These are phyloP conservation scores for Fistulinella cinereoalba DNA, from an alignment of 1,284 basidiomycete species.

Conservation along the genomic window DNA sequence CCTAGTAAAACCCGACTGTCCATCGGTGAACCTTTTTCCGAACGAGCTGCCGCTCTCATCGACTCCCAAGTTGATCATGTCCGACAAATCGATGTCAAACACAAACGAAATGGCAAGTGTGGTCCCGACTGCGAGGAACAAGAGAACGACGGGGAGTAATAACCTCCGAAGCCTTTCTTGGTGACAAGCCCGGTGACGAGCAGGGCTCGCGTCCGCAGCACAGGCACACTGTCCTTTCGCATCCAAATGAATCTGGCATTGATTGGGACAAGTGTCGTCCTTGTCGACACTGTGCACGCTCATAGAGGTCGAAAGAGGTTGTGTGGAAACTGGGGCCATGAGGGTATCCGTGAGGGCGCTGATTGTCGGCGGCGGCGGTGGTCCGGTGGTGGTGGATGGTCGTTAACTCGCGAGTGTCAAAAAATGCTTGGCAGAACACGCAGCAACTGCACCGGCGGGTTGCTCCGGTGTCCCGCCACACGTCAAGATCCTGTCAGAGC, in stretches of 20 bases:
- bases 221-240: constrained; percentile 23
- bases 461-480: too few species aligned
- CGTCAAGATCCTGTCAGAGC: too few species aligned
- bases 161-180: constrained; percentile 35
- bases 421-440: neutral
- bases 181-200: constrained; percentile 37
- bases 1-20: constrained; percentile 36
- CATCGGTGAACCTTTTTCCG: constrained; percentile 29
- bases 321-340: constrained; percentile 27
- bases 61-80: constrained; percentile 19
- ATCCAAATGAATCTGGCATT: constrained; percentile 27
- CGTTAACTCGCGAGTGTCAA: neutral
- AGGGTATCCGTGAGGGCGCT: constrained; percentile 13
- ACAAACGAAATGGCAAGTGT: constrained; percentile 36
- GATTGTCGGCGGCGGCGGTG: constrained; percentile 4
- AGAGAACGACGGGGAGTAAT: constrained; percentile 33
- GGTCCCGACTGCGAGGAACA: constrained; percentile 31
- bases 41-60: constrained; percentile 22
- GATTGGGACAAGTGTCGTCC: constrained; percentile 20
- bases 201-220: constrained; percentile 10
- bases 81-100: constrained; percentile 24
- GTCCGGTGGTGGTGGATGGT: constrained; percentile 8
- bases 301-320: constrained; percentile 27
- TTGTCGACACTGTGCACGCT: constrained; percentile 7
- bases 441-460: neutral